Percentiles rank a stretch among this genome's conserved stretches.
phyloP scores from a whole-genome alignment of 2,329 filamentous ascomycete genomes.

The Cladosporium sp. region DNA sequence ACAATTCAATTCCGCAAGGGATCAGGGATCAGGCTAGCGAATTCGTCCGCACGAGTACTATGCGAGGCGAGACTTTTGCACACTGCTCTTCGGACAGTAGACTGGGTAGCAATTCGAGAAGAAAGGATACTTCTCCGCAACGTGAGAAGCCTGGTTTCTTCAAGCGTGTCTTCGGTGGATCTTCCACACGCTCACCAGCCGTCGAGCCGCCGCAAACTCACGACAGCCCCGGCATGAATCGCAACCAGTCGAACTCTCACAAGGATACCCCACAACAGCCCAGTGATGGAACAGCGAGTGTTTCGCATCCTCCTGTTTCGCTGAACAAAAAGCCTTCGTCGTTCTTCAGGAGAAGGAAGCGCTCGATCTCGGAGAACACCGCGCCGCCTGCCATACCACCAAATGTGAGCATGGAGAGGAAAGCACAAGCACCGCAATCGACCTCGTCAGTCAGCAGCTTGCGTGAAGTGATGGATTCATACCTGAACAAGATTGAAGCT shows the following conservation, averaged over 20 bases:
- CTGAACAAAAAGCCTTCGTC: slow-evolving; percentile 89
- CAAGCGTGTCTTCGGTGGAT: slow-evolving; percentile 72
- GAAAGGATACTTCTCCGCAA: slow-evolving; percentile 21
- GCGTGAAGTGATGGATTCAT: slow-evolving; percentile 82
- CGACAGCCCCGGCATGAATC: not conserved
- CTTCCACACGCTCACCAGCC: slow-evolving; percentile 4
- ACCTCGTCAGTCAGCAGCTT: slow-evolving; percentile 68
- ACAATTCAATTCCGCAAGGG: slow-evolving; percentile 31
- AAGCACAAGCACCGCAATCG: slow-evolving; percentile 27
- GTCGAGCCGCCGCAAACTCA: not conserved
- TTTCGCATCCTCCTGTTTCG: slow-evolving; percentile 18
- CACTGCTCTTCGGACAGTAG: slow-evolving; percentile 44
- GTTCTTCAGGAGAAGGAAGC: slow-evolving; percentile 91
- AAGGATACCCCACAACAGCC: slow-evolving; percentile 1
- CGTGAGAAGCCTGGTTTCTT: slow-evolving; percentile 80
- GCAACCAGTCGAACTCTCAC: slow-evolving; percentile 4
- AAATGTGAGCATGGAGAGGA: slow-evolving; percentile 33
- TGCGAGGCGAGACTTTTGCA: slow-evolving; percentile 34
- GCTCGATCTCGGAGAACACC: slow-evolving; percentile 68
- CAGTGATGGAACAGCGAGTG: not conserved
- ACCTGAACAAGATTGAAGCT: slow-evolving; percentile 45
- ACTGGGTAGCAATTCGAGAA: slow-evolving; percentile 46
- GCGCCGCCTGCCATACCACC: slow-evolving; percentile 50
- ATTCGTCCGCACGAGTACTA: slow-evolving; percentile 44
- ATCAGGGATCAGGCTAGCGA: slow-evolving; percentile 45